Base-by-base conservation (phyloP, 2,329 filamentous ascomycete species). In the Neodidymelliopsis sp. region DNA sequence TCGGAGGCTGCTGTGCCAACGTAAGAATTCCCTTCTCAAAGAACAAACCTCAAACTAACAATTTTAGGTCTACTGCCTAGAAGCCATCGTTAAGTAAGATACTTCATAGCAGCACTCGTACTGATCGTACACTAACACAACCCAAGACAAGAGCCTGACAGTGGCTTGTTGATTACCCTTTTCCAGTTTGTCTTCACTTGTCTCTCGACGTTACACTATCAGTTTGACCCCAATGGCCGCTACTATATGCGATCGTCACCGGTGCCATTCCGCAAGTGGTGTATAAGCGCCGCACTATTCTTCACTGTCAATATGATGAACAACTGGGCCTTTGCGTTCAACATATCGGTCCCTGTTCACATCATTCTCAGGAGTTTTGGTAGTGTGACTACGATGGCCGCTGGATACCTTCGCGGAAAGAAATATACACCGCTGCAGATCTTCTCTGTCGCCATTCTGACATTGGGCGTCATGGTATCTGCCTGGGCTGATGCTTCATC, bases 271-370 rank as follows among this genome's bases (percentile, higher is more conserved):
- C 81, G 81, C 36, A 88, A 90, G 69, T 97, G 94, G 92, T 69
- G 90, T 38, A 79, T 93, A 65, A 97, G 96, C 69, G 96, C 96
- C 30, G 78, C 88, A 4, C 83, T 97, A 61, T 97, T 97, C 75
- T 94, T 96, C 71, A 83, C 84, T 54, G 94, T 99, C 75, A 99
- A 97, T 65, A 85, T 97, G 49, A 77, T 99, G 67, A 99, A 99
- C 76, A 99, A 99, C 66, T 93, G 93, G 79, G 94, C 93, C 6
- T 99, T 99, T 73, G 92, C 91, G 55, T 99, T 97, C 76, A 87
- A 91, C 62, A 97, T 99, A 47, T 96, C 91, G 6, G 91, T 99
- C 0, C 94, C 94, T 1, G 86, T 99, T 37, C 94, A 99, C 69
- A 99, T 99, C 63, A 97, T 99, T 59, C 80, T 99, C 22, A 85